Evolutionary conservation across 1,284 basidiomycete genomes (phyloP), one percentile per base, ranked within the genome.

Genomic region (Ceratobasidium papillatum): DNA sequence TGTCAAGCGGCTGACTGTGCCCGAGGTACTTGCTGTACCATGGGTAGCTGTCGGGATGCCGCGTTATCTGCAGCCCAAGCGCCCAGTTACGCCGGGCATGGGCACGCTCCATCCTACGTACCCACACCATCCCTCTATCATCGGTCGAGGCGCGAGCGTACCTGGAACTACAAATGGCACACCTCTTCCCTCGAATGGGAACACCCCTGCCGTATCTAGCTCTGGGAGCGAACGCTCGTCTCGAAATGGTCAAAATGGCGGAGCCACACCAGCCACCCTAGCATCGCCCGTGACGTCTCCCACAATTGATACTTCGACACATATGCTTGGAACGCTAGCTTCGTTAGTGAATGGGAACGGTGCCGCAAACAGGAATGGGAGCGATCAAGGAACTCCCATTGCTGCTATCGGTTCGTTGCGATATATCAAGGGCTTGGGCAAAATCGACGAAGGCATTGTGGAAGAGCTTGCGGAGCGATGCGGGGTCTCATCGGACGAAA

Each of bases 41-140:
- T 98, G 95, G 86, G 96, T 95, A 84, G 92, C 89, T 62, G 87
- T 87, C 43, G 91, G 95, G 79, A 88, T 98, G n/a, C 91, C 92
- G 1, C 87, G 90, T 0, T 98, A 98, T 82, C 91, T 98, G 41
- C 88, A 88, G 22, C 94, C 94, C 0, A 86, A 96, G 12, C 94
- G 94, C 0, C 90, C 91, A 25, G 66, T 69, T 0, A 90, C 90
- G 0, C 94, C 94, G 1, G 91, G 65, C 30, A 68, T 75, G 54
- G 74, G 74, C 19, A 75, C 74, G 3, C 56, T 75, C 25, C 66
- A 69, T n/a, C 66, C 66, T 2, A 38, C 66, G 14, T 69, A 69
- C 32, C 66, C 66, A 11, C 51, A 69, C 30, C 66, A 69, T 25
- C 66, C 66, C 17, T 34, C 51, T 43, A 47, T 69, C 8, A 56